Conservation (phyloP, 1,284 basidiomycete species). For the Trametes sp. region DNA sequence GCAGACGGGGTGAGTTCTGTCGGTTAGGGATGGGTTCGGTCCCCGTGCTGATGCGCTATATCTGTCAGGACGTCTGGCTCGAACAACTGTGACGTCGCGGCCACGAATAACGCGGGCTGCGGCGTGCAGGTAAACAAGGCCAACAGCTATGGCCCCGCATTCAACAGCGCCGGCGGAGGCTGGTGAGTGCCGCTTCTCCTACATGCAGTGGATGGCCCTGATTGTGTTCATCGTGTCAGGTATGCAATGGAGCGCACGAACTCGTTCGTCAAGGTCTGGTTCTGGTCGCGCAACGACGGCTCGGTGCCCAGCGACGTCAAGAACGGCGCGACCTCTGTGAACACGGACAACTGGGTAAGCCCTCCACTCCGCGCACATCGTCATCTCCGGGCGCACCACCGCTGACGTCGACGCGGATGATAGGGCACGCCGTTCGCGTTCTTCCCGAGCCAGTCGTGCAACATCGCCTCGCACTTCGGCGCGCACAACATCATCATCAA, state of each 20-base stretch:
- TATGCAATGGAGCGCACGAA: constrained; percentile 58
- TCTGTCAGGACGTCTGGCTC: constrained; percentile 28
- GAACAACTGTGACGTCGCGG: constrained; percentile 58
- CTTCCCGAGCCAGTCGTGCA: constrained; percentile 59
- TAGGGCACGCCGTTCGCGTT: constrained; percentile 61
- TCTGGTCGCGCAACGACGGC: constrained; percentile 56
- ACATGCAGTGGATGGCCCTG: neutral
- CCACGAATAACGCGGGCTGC: constrained; percentile 68
- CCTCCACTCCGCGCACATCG: neutral
- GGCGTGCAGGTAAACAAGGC: constrained; percentile 54
- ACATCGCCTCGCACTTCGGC: constrained; percentile 56
- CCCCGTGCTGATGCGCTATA: neutral
- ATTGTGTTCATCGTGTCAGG: constrained; percentile 15
- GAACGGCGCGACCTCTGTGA: constrained; percentile 48
- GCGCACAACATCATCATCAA: constrained; percentile 66
- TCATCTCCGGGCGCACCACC: neutral
- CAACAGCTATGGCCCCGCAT: constrained; percentile 58
- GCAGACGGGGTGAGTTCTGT: constrained; percentile 57
- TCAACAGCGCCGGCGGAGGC: constrained; percentile 66
- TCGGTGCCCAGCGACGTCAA: constrained; percentile 56
- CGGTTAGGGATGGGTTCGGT: neutral
- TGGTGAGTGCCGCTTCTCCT: constrained; percentile 41
- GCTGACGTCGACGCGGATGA: neutral
- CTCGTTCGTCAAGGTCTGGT: constrained; percentile 63
- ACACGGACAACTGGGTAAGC: constrained; percentile 52